These are phyloP conservation scores for Coemansia sp. DNA, from an alignment of 192 early-diverging fungal genomes.

Conservation along the genomic window DNA sequence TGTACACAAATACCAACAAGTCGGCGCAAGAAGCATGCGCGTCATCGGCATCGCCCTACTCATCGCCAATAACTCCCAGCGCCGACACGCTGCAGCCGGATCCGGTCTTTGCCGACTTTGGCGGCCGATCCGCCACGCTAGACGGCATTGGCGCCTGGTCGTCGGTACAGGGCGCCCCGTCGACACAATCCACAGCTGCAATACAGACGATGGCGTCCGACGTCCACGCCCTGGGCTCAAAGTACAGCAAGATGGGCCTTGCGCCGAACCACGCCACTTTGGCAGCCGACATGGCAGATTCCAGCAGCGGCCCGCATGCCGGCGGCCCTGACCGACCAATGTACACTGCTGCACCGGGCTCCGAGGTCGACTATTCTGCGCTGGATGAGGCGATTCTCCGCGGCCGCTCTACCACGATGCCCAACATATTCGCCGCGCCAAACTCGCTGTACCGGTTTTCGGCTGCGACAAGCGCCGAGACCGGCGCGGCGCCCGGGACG, in stretches of 20 bases:
- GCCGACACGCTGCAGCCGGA: slow-evolving; percentile 23
- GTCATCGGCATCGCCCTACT: slow-evolving; percentile 30
- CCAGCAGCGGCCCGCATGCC: neutral
- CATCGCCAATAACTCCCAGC: slow-evolving; percentile 39
- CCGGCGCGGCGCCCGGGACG: slow-evolving; percentile 9
- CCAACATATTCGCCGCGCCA: slow-evolving; percentile 38
- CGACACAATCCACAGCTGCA: slow-evolving; percentile 7
- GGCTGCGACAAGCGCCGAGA: slow-evolving; percentile 7
- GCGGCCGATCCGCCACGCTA: slow-evolving; percentile 28
- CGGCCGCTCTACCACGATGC: slow-evolving; percentile 46
- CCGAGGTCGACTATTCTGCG: slow-evolving; percentile 37
- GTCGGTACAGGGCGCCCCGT: slow-evolving; percentile 24
- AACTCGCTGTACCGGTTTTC: slow-evolving; percentile 34
- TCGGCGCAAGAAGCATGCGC: slow-evolving; percentile 29
- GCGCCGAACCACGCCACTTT: slow-evolving; percentile 12
- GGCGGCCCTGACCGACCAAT: neutral
- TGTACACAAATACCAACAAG: slow-evolving; percentile 29
- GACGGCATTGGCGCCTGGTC: slow-evolving; percentile 49
- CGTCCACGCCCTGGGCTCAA: slow-evolving; percentile 22
- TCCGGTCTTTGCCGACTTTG: slow-evolving; percentile 20
- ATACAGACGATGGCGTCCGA: slow-evolving; percentile 1
- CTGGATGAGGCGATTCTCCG: slow-evolving; percentile 52
- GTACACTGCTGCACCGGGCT: neutral
- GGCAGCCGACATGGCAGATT: neutral
- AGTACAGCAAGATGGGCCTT: slow-evolving; percentile 25